phyloP scores from a whole-genome alignment of 192 early-diverging fungal species.

The Entomortierella beljakovae region DNA sequence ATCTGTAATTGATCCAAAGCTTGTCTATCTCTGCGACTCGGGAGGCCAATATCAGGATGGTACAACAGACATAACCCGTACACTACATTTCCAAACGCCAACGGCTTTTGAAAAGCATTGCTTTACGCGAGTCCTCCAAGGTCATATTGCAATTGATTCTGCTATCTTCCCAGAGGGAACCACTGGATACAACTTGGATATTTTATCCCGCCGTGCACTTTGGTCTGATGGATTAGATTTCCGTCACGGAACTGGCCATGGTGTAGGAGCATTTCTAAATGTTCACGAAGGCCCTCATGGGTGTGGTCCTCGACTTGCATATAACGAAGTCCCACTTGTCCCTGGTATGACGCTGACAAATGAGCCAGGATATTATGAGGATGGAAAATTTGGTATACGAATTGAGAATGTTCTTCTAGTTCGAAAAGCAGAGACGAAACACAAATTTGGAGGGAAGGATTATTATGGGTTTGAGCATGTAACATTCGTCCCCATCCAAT shows the following conservation, averaged over 20 bases:
- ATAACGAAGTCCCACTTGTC: conserved; percentile 78
- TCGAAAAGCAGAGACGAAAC: conserved; percentile 70
- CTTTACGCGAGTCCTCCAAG: conserved; percentile 97
- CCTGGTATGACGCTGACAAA: conserved; percentile 97
- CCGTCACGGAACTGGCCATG: conserved; percentile 98
- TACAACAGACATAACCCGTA: conserved; percentile 97
- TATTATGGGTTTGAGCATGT: conserved; percentile 93
- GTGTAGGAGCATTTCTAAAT: conserved; percentile 95
- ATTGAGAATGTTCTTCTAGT: conserved; percentile 95
- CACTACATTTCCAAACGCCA: conserved; percentile 89
- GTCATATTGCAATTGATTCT: conserved; percentile 93
- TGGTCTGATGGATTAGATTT: conserved; percentile 96
- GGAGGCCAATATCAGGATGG: conserved; percentile 97
- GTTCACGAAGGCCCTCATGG: conserved; percentile 97
- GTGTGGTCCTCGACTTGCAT: conserved; percentile 79
- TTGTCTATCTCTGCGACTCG: conserved; percentile 95
- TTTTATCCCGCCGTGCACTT: conserved; percentile 83
- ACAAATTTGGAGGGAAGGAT: conserved; percentile 86
- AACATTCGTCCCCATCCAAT: conserved; percentile 90
- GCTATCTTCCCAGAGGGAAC: conserved; percentile 90
- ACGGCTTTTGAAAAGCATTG: conserved; percentile 86
- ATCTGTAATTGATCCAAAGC: conserved; percentile 71
- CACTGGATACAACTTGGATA: conserved; percentile 88
- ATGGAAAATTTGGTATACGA: conserved; percentile 95
- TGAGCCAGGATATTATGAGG: conserved; percentile 97